phyloP scores from a whole-genome alignment of 2,329 filamentous ascomycete genomes.

The Arachnopeziza araneosa region DNA sequence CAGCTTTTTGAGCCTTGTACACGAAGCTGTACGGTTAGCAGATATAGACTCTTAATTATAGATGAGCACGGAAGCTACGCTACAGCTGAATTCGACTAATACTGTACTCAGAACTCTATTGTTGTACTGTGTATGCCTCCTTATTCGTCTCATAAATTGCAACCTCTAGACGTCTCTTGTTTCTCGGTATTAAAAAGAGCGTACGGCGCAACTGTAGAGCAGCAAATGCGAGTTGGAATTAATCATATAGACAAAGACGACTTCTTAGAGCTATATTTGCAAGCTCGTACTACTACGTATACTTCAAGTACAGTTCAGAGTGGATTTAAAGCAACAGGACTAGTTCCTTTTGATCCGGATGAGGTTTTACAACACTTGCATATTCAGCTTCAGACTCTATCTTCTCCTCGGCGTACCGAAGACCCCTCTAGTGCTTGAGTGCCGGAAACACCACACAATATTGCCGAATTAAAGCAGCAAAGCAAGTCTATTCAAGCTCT shows the following conservation, averaged over 20 bases:
- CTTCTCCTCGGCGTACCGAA: not conserved
- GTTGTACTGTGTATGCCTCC: conserved; percentile 3
- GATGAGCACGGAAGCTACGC: not conserved
- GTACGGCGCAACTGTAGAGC: not conserved
- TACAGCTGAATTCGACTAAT: conserved; percentile 1
- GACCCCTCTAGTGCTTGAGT: too few species aligned
- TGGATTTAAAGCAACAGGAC: not conserved
- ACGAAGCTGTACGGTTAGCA: not conserved
- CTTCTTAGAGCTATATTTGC: not conserved
- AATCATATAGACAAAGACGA: not conserved
- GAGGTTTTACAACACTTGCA: not conserved
- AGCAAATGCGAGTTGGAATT: not conserved
- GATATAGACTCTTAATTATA: conserved; percentile 1
- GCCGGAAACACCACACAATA: not conserved
- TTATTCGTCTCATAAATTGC: conserved; percentile 1
- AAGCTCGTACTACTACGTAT: not conserved
- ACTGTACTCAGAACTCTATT: not conserved
- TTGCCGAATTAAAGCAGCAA: not conserved
- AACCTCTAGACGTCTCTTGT: not conserved
- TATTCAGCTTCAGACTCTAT: not conserved
- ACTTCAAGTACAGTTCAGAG: not conserved
- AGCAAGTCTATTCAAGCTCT: not conserved
- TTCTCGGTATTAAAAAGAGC: not conserved
- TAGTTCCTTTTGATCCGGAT: not conserved
- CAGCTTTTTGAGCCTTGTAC: not conserved